A percentile compares a stretch with the other conserved stretches of the same genome.
These are phyloP conservation scores for Limnanthes douglasii DNA, from an alignment of 345 rosid genomes.

Conservation along the genomic window DNA sequence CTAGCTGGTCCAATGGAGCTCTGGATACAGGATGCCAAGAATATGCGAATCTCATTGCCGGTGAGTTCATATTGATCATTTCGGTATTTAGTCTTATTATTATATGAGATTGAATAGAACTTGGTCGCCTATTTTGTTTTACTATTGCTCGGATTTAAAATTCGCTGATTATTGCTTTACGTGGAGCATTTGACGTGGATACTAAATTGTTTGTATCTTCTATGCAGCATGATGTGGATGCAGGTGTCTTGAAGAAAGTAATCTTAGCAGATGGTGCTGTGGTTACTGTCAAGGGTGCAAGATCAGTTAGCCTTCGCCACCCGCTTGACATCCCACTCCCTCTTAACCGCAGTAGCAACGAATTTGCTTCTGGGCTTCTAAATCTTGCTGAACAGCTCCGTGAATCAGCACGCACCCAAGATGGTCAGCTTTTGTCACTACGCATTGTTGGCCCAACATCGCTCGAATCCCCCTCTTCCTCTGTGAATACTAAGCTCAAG, in stretches of 20 bases:
- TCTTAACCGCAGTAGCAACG: conserved; percentile 36
- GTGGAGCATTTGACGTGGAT: background rate
- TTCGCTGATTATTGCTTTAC: no score
- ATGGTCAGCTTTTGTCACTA: conserved; percentile 51
- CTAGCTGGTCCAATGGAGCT: conserved; percentile 94
- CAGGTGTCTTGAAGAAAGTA: conserved; percentile 84
- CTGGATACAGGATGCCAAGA: conserved; percentile 88
- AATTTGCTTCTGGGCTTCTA: conserved; percentile 77
- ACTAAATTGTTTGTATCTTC: conserved; percentile 1
- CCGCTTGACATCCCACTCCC: conserved; percentile 80
- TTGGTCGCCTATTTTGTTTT: background rate
- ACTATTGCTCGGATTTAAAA: no score
- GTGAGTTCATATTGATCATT: no score
- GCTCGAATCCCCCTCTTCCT: conserved; percentile 41
- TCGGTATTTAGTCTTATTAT: background rate
- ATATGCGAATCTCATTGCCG: conserved; percentile 76
- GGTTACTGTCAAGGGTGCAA: conserved; percentile 85
- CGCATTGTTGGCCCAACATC: conserved; percentile 87
- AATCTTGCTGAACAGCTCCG: conserved; percentile 73
- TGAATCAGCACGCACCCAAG: conserved; percentile 27
- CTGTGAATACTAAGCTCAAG: conserved; percentile 52
- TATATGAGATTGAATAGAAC: no score
- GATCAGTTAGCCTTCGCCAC: conserved; percentile 86
- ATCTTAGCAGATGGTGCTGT: conserved; percentile 83
- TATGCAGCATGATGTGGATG: conserved; percentile 94